phyloP scores from a whole-genome alignment of 495 filamentous ascomycete genomes.

The Penicillium chermesinum region DNA sequence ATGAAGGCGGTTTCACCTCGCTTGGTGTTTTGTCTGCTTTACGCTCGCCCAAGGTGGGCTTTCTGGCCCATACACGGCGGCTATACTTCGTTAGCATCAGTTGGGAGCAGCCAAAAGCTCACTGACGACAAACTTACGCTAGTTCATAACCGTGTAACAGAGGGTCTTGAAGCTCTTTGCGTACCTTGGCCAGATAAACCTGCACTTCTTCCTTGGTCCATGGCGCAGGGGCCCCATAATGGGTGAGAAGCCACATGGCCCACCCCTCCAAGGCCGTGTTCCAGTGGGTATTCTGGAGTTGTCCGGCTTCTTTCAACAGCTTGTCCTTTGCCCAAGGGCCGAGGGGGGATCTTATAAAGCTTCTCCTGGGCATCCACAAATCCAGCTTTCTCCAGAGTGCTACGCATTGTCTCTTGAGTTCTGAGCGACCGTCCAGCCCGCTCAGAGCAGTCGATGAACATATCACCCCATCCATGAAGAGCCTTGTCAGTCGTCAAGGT shows the following conservation, averaged over 20 bases:
- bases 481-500: not conserved
- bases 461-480: not conserved
- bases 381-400: not conserved
- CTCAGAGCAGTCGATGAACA: not conserved
- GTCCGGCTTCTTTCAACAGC: conserved; percentile 3
- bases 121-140: conserved; percentile 8
- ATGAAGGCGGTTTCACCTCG: too few relatives aligned
- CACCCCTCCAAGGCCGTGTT: not conserved
- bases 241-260: conserved; percentile 4
- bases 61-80: not conserved
- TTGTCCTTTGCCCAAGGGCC: conserved; percentile 2
- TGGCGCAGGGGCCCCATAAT: not conserved
- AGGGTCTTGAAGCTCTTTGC: conserved; percentile 19
- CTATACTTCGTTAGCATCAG: not conserved
- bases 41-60: too few relatives aligned
- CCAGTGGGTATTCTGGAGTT: not conserved
- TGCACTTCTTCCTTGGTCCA: conserved; percentile 17
- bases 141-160: conserved; percentile 16
- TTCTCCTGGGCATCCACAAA: conserved; percentile 2
- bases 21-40: too few relatives aligned
- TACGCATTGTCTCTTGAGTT: not conserved
- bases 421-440: not conserved
- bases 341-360: conserved; percentile 1
- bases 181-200: conserved; percentile 19
- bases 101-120: not conserved